These are phyloP conservation scores for Pueraria montana DNA, from an alignment of 306 rosid genomes.

Conservation along the genomic window DNA sequence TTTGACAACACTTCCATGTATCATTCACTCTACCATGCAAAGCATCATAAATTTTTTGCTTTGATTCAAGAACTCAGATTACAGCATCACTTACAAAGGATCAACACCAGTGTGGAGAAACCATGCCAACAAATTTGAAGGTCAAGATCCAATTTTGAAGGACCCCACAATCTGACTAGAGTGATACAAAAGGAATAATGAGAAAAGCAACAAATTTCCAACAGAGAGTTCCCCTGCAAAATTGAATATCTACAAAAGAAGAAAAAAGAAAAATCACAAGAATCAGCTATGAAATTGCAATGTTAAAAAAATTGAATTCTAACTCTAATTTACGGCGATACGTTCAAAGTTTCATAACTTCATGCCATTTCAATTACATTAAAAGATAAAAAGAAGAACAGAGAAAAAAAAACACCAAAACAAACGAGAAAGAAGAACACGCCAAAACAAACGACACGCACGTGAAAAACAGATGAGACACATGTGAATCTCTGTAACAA, in stretches of 20 bases:
- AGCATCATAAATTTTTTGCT: neutral
- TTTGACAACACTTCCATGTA: slow-evolving; percentile 66
- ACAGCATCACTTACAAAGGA: slow-evolving; percentile 40
- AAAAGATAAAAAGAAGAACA: neutral
- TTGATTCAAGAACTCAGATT: slow-evolving; percentile 36
- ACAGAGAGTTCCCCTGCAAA: slow-evolving; percentile 14
- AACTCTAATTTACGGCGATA: slow-evolving; percentile 26
- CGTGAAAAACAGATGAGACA: slow-evolving; percentile 40
- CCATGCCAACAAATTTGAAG: slow-evolving; percentile 16
- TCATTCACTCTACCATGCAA: slow-evolving; percentile 48
- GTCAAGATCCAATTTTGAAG: slow-evolving; percentile 31
- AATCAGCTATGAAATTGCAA: slow-evolving; percentile 16
- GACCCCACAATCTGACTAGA: slow-evolving; percentile 29
- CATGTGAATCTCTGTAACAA: slow-evolving; percentile 39
- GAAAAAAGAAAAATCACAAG: slow-evolving; percentile 1
- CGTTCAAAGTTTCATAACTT: slow-evolving; percentile 24
- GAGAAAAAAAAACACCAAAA: slow-evolving; percentile 11
- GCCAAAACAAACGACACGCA: slow-evolving; percentile 35
- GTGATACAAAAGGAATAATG: neutral
- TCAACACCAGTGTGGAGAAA: slow-evolving; percentile 23
- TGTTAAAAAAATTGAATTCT: slow-evolving; percentile 30
- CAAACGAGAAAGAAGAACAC: slow-evolving; percentile 39
- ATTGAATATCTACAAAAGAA: slow-evolving; percentile 33
- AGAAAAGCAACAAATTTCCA: slow-evolving; percentile 31
- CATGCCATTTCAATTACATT: slow-evolving; percentile 5